Conservation (phyloP, 2,329 filamentous ascomycete species). For the Ophiostoma perfectum region DNA sequence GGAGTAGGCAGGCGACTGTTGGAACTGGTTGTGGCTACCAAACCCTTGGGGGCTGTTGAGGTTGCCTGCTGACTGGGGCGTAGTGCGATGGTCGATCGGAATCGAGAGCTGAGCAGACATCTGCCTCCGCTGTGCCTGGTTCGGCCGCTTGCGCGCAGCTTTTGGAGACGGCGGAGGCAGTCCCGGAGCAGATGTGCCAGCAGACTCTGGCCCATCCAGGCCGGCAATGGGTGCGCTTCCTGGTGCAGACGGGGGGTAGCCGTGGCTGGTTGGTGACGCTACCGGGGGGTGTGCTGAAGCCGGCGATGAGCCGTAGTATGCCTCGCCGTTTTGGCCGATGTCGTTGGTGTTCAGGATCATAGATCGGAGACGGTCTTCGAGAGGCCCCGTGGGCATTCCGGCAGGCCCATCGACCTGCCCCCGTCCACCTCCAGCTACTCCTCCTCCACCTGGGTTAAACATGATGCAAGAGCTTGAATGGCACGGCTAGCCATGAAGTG, state of each 20-base stretch:
- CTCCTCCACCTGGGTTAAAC: constrained; percentile 19
- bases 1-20: constrained; percentile 27
- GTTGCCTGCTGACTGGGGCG: constrained; percentile 32
- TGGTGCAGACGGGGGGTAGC: background rate
- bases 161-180: constrained; percentile 20
- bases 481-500: constrained; percentile 23
- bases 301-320: background rate
- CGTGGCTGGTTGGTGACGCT: background rate
- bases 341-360: constrained; percentile 27
- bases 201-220: background rate
- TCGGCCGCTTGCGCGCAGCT: constrained; percentile 45
- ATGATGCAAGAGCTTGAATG: constrained; percentile 12
- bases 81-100: constrained; percentile 45
- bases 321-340: background rate
- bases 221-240: background rate
- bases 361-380: constrained; percentile 28
- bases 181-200: background rate
- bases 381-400: constrained; percentile 12
- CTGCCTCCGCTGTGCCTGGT: constrained; percentile 59
- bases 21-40: constrained; percentile 32
- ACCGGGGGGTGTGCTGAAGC: background rate
- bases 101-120: constrained; percentile 57
- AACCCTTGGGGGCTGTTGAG: constrained; percentile 32
- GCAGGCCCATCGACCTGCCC: background rate
- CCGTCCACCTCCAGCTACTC: constrained; percentile 15